Evolutionary conservation across 371 early-diverging fungal species (phyloP), one percentile per base, ranked within the genome.

Genomic region (Chytridium lagenaria): DNA sequence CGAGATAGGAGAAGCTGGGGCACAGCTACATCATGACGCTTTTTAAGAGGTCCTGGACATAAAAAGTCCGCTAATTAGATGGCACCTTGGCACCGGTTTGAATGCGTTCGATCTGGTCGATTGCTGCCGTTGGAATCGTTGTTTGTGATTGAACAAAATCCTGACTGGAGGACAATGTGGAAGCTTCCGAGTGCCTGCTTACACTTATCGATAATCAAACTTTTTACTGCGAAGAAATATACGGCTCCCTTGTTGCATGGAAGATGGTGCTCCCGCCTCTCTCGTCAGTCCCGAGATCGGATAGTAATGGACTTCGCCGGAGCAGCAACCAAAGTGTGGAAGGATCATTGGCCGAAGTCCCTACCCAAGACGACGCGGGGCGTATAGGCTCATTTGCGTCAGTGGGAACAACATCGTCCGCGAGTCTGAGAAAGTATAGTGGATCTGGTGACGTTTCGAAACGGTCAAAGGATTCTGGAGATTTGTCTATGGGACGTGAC

Each of bases 381-480:
- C 7, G 44, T 7, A 19, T 44, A 44, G 19, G 44, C 44, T 44
- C 44, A 7, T 44, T 44, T 19, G 44, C 44, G 44, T 44, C 44
- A 7, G 44, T 44, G 44, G 57, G 57, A 26, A 55, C 26, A 7
- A 23, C 26, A 23, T 26, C 22, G 30, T 55, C 57, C 10, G 57
- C 15, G 30, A 30, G 57, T 55, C 26, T 55, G 26, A 55, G 57
- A 26, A 10, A 23, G 23, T 15, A 15, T 10, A 19, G 5, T 55
- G 57, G 57, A 23, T 55, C 57, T 55, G 57, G 57, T 7, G 26
- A 55, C 30, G 23, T 55, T 7, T 55, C 57, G 10, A 55, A 44
- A 19, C 44, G 7, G 12, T 44, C 44, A 44, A 44, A 44, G 44
- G 44, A 19, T 12, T 19, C 44, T 19, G 19, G 44, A 7, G 44